Evolutionary conservation across 73 alveolate species (phyloP), one percentile per base, ranked within the genome.

Genomic region (Vitrella brassicaformis): DNA sequence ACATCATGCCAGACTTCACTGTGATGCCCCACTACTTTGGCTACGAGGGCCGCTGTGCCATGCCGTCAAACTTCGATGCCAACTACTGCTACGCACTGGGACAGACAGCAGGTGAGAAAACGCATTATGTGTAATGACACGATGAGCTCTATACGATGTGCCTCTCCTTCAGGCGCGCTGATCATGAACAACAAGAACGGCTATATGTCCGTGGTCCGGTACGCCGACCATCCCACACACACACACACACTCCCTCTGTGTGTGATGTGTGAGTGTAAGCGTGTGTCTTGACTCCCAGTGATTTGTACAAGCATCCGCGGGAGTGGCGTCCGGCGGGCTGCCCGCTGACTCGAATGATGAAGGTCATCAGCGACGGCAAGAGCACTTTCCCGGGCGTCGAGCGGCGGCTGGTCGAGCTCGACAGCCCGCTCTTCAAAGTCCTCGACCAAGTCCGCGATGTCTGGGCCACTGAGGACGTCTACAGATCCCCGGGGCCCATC

Each of bases 51-150:
- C 87, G 99, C 22, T 39, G 56, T 88, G 97, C 96, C 25, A 89
- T 94, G 74, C 99, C 99, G 28, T 80, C 97, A 26, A 93, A 92
- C 77, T 96, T 96, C 76, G 99, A 96, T 85, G 87, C 98, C 39
- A 88, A 90, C 47, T 96, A 96, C 85, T 96, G 98, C 89, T 94
- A 94, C 85, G 83, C 95, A 14, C 80, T 94, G 67, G 98, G 98
- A 71, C 86, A 87, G 68, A 87, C 80, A 47, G 96, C 98, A 28
- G 91, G n/a, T n/a, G n/a, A n/a, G n/a, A n/a, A n/a, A n/a, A n/a
- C n/a, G n/a, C n/a, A n/a, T n/a, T n/a, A n/a, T n/a, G n/a, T n/a
- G n/a, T n/a, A n/a, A n/a, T n/a, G n/a, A n/a, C n/a, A n/a, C n/a
- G n/a, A n/a, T n/a, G n/a, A n/a, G n/a, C n/a, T n/a, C n/a, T n/a